Evolutionary conservation across 495 filamentous ascomycete species (phyloP), one percentile per base, ranked within the genome.

Genomic region (Neurospora sp.): DNA sequence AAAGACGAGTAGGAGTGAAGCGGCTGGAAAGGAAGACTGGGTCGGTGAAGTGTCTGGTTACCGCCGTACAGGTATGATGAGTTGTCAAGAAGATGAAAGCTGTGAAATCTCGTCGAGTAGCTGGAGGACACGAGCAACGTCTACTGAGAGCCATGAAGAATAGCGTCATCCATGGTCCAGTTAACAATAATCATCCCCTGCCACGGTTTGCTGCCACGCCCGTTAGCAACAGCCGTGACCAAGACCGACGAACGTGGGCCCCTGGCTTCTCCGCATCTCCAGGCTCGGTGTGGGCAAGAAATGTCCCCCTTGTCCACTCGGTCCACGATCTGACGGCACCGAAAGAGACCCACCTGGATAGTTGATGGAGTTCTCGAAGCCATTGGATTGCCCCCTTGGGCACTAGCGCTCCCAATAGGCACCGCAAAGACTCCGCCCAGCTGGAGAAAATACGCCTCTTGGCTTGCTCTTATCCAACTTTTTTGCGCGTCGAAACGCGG

Each of bases 181-280:
- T 65, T 65, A 65, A 65, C 53, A 65, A 18, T 65, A 14, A 65
- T 65, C 53, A 65, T 31, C 53, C 27, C 27, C 27, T 16, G 53
- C 14, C 53, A 65, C 53, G 53, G 11, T 65, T 65, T 65, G 65
- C 48, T 42, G 46, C 41, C 68, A 70, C 38, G 37, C 27, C 75
- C 71, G 75, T 71, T 11, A 31, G 72, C 22, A 75, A 71, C 22
- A 75, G 73, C 75, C 75, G 74, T 65, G 69, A 41, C 59, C 46
- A 68, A 71, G 40, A 71, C n/a, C 44, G 72, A 74, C 27, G 48
- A 42, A 39, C 12, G 16, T 35, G 27, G 27, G 48, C 22, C 46
- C 65, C 40, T 41, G 9, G 38, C 41, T 73, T 69, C 75, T 76
- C 75, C 75, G 75, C 75, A 75, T 68, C 31, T 69, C 59, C 11